These are phyloP conservation scores for Xylaria sp. DNA, from an alignment of 2,329 filamentous ascomycete species.

Conservation along the genomic window DNA sequence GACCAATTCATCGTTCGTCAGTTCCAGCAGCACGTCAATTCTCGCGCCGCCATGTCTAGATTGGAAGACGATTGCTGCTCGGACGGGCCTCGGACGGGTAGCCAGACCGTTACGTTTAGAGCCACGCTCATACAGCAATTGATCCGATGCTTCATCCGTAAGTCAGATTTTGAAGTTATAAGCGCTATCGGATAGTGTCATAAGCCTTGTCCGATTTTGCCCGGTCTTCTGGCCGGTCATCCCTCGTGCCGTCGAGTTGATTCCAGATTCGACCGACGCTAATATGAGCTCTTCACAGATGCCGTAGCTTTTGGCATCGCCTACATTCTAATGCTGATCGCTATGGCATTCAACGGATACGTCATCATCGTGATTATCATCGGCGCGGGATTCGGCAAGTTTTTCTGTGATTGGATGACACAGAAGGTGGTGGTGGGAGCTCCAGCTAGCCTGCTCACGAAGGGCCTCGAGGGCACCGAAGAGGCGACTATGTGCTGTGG, in stretches of 20 bases:
- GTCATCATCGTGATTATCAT: conserved; percentile 59
- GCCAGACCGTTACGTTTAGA: conserved; percentile 51
- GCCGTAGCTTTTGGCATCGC: conserved; percentile 56
- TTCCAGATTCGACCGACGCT: not conserved
- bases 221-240: not conserved
- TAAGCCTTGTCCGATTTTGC: not conserved
- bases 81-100: conserved; percentile 32
- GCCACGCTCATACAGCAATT: conserved; percentile 56
- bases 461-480: conserved; percentile 28
- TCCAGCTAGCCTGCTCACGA: conserved; percentile 1
- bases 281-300: conserved; percentile 42
- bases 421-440: conserved; percentile 53
- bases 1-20: conserved; percentile 55
- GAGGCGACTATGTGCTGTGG: conserved; percentile 39
- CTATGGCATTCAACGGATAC: conserved; percentile 60
- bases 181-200: not conserved
- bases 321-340: conserved; percentile 59
- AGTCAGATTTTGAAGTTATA: not conserved
- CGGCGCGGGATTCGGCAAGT: conserved; percentile 63
- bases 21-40: conserved; percentile 52
- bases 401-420: conserved; percentile 65
- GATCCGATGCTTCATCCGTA: conserved; percentile 51
- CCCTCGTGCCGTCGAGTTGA: not conserved
- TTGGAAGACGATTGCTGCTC: conserved; percentile 32
- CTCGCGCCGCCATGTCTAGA: conserved; percentile 42